Percentiles rank a stretch among this genome's conserved stretches.
Conservation (phyloP, 257 asterid genomes). For the Primulina tabacum region DNA sequence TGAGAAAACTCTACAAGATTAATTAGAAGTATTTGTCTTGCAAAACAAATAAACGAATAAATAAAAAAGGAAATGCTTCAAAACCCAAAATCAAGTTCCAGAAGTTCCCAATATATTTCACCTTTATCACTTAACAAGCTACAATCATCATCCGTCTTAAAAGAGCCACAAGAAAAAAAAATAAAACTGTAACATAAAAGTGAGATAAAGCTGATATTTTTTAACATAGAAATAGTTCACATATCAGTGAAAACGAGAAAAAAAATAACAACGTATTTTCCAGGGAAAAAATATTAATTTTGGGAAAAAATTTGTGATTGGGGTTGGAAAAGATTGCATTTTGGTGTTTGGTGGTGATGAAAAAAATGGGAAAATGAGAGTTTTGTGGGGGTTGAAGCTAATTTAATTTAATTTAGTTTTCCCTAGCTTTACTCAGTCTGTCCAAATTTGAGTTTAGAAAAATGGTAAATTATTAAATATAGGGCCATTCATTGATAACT, state of each 20-base stretch:
- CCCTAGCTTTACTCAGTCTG: slow-evolving; percentile 26
- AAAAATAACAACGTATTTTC: slow-evolving; percentile 23
- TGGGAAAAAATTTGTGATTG: slow-evolving; percentile 25
- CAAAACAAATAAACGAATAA: not conserved
- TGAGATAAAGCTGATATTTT: slow-evolving; percentile 24
- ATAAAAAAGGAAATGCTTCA: slow-evolving; percentile 12
- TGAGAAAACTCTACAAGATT: slow-evolving; percentile 21
- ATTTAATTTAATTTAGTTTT: slow-evolving; percentile 44
- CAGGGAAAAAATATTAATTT: slow-evolving; percentile 31
- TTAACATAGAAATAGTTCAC: not conserved
- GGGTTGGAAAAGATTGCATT: slow-evolving; percentile 35
- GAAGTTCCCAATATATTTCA: slow-evolving; percentile 27
- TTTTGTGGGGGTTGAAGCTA: slow-evolving; percentile 36
- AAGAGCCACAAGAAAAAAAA: slow-evolving; percentile 18
- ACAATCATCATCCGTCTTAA: slow-evolving; percentile 15
- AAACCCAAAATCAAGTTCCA: slow-evolving; percentile 31
- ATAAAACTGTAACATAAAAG: slow-evolving; percentile 31
- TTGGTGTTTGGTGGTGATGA: slow-evolving; percentile 28
- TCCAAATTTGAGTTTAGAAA: slow-evolving; percentile 42
- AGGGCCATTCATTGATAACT: slow-evolving; percentile 45
- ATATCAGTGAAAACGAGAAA: slow-evolving; percentile 13
- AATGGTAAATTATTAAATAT: slow-evolving; percentile 36
- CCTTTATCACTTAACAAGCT: slow-evolving; percentile 28
- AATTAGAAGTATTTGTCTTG: not conserved
- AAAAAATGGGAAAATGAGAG: slow-evolving; percentile 43